These are phyloP conservation scores for Solanum sparsipilum DNA, from an alignment of 257 asterid species.

Conservation along the genomic window DNA sequence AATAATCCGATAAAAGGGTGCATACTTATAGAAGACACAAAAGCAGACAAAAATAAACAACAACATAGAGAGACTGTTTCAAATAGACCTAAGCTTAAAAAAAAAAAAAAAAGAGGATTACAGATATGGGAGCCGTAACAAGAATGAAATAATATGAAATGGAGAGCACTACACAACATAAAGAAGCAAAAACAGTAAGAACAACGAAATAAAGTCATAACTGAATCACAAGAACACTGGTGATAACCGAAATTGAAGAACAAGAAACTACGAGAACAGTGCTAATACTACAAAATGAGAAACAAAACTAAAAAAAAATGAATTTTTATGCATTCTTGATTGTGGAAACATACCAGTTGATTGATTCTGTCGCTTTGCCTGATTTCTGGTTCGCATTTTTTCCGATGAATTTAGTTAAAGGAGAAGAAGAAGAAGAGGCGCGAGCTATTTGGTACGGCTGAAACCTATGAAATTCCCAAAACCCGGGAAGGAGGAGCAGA, in stretches of 20 bases:
- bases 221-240: neutral
- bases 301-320: neutral
- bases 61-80: neutral
- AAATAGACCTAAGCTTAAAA: neutral
- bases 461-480: neutral
- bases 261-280: neutral
- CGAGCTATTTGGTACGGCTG: slow-evolving; percentile 7
- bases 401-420: neutral
- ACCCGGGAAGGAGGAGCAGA: neutral
- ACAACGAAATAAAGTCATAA: neutral
- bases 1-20: neutral
- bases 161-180: neutral
- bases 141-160: too few species aligned
- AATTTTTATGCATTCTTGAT: neutral
- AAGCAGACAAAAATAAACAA: neutral
- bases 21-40: neutral
- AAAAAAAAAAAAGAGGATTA: neutral
- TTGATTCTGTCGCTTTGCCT: slow-evolving; percentile 29
- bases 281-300: neutral
- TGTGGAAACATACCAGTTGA: slow-evolving; percentile 23
- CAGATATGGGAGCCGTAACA: neutral
- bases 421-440: neutral
- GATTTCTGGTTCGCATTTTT: slow-evolving; percentile 58
- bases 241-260: neutral
- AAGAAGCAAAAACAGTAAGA: neutral